Conservation (phyloP, 257 asterid genomes). For the Nicotiana benthamiana region DNA sequence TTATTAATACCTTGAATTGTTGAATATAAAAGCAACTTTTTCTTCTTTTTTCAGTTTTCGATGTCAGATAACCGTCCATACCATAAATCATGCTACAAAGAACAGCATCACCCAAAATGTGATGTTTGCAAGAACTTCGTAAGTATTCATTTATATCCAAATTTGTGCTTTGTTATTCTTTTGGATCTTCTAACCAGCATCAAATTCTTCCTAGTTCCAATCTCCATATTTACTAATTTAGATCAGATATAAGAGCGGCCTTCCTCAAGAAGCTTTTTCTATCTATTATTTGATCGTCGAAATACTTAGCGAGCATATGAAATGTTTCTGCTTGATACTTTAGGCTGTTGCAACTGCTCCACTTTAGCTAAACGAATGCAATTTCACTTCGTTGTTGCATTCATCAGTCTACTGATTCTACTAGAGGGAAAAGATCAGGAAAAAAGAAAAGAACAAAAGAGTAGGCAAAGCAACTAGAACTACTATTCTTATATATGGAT, state of each 20-base stretch:
- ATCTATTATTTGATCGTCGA: not conserved
- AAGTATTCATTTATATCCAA: slow-evolving; percentile 26
- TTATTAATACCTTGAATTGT: not conserved
- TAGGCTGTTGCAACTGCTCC: not conserved
- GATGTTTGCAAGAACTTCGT: slow-evolving; percentile 92
- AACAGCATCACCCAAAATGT: slow-evolving; percentile 90
- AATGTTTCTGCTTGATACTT: not conserved
- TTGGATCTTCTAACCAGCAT: not conserved
- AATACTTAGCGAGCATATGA: not conserved
- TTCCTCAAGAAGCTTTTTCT: not conserved
- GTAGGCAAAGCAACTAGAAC: not conserved
- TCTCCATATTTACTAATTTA: not conserved
- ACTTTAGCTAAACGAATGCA: not conserved
- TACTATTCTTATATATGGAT: not conserved
- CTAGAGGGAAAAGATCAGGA: not conserved
- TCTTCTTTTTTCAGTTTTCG: slow-evolving; percentile 55
- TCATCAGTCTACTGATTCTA: not conserved
- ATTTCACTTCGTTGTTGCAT: not conserved
- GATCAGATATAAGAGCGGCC: not conserved
- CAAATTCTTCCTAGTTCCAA: not conserved
- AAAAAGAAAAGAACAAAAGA: not conserved
- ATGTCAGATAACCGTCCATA: slow-evolving; percentile 73
- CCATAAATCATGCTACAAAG: slow-evolving; percentile 95
- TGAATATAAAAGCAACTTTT: not conserved
- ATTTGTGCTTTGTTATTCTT: not conserved